Base-by-base conservation (phyloP, 345 rosid species). In the Erucastrum elatum region DNA sequence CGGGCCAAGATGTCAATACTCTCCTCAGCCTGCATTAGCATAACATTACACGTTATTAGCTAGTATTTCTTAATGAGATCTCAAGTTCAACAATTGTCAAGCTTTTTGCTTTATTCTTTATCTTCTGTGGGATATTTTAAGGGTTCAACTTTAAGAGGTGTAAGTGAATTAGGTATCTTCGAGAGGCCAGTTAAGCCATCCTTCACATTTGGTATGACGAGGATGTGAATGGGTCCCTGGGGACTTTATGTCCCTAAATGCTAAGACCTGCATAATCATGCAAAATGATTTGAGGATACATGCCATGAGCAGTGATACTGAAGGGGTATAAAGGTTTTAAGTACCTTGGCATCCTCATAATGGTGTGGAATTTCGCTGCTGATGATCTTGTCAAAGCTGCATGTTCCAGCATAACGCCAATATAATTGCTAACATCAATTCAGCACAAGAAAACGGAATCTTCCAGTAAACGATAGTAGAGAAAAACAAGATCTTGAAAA, bases 171-270 rank as follows among this genome's bases (percentile, higher is more conserved):
- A n/a, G n/a, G n/a, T n/a, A n/a, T n/a, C n/a, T n/a, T n/a, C n/a
- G n/a, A n/a, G n/a, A n/a, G n/a, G n/a, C 97, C 93, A 68, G 92
- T 85, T 85, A 94, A 84, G 60, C 97, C 97, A 86, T 91, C 98
- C 86, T 33, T 92, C 75, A 83, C 87, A 81, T 91, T 94, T 30
- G 98, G 98, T 70, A 94, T 94, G 61, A 94, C 82, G 64, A 94
- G 67, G 78, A 94, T 92, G 80, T 94, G 98, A 1, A 86, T 84
- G 6, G 97, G 98, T 46, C 93, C 98, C 78, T 90, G 91, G 34
- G 98, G 98, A 33, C 33, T 2, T 70, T 70, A 92, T 87, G 86
- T 93, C 98, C 85, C 91, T 84, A 71, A 92, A 94, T 66, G 94
- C 98, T 66, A 94, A 79, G 58, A 90, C 98, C 97, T 94, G 73